Conservation (phyloP, 2,329 filamentous ascomycete species). For the Plenodomus lindquistii region DNA sequence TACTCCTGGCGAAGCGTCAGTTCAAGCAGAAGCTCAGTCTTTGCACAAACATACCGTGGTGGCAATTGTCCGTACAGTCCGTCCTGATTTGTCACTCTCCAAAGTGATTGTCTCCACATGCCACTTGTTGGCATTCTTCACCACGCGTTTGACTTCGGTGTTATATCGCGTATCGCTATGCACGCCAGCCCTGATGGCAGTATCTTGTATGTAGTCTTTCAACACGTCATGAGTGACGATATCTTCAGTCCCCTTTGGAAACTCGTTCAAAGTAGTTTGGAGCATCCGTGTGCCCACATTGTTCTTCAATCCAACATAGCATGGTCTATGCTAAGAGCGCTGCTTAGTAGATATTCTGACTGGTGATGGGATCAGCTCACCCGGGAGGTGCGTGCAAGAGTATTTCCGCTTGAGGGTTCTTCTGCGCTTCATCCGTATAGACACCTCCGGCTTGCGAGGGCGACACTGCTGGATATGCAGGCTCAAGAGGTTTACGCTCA, state of each 20-base stretch:
- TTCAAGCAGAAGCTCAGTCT: rapidly evolving
- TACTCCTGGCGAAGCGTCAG: constrained; percentile 42
- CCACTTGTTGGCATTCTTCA: constrained; percentile 58
- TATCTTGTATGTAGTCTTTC: constrained; percentile 64
- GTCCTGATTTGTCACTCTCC: constrained; percentile 7
- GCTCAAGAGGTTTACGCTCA: constrained; percentile 53
- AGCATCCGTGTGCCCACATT: constrained; percentile 59
- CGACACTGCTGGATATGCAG: constrained; percentile 48
- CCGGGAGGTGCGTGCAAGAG: constrained; percentile 56
- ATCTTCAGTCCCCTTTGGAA: constrained; percentile 63
- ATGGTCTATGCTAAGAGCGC: constrained; percentile 46
- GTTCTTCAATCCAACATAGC: constrained; percentile 57
- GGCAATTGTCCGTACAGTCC: constrained; percentile 6
- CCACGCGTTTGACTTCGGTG: constrained; percentile 60
- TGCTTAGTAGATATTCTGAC: background rate
- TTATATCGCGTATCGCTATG: constrained; percentile 57
- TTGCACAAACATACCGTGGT: constrained; percentile 2
- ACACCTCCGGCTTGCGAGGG: constrained; percentile 23
- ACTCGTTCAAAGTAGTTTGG: constrained; percentile 54
- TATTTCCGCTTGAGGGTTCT: background rate
- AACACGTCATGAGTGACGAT: constrained; percentile 62
- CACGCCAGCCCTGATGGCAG: constrained; percentile 57
- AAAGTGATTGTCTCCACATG: constrained; percentile 55
- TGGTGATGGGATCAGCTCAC: constrained; percentile 20
- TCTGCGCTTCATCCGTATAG: constrained; percentile 17